Evolutionary conservation across 78 protist genomes (phyloP).

Genomic region (Isochrysis galbana): DNA sequence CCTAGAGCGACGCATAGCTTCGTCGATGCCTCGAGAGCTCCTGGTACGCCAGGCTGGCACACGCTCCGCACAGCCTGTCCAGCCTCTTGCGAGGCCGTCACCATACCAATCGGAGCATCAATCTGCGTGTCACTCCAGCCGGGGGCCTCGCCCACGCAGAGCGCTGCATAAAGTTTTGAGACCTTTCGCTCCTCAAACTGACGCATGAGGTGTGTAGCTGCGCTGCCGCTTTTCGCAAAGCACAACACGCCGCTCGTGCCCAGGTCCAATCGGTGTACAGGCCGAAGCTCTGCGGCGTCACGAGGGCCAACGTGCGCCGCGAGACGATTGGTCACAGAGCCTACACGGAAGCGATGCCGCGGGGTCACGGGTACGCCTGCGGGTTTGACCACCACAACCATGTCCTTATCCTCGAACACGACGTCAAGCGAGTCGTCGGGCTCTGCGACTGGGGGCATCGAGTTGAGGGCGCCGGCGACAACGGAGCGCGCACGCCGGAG

Average conservation of each 20-base stretch:
- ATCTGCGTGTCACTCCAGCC: too few species aligned
- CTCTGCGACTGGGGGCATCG: not conserved
- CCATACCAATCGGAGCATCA: too few species aligned
- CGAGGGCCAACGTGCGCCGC: not conserved
- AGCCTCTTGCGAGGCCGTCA: too few species aligned
- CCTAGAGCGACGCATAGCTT: too few species aligned
- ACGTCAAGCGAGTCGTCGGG: not conserved
- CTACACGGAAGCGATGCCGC: not conserved
- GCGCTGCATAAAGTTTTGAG: not conserved
- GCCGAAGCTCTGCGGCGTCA: not conserved
- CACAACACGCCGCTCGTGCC: not conserved
- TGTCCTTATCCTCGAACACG: not conserved
- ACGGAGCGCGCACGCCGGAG: not conserved
- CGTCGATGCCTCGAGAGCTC: too few species aligned
- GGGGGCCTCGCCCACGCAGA: too few species aligned
- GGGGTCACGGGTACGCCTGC: not conserved
- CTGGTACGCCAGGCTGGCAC: too few species aligned
- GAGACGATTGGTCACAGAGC: not conserved
- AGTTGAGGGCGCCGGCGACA: not conserved
- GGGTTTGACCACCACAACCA: not conserved
- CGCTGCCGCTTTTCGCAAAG: not conserved
- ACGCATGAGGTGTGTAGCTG: not conserved
- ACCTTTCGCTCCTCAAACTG: not conserved
- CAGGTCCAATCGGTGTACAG: not conserved
- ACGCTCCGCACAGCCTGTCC: too few species aligned